Percentiles rank a stretch among this genome's conserved stretches.
Evolutionary conservation across 371 early-diverging fungal species (phyloP).

Genomic region (Choanephora cucurbitarum): DNA sequence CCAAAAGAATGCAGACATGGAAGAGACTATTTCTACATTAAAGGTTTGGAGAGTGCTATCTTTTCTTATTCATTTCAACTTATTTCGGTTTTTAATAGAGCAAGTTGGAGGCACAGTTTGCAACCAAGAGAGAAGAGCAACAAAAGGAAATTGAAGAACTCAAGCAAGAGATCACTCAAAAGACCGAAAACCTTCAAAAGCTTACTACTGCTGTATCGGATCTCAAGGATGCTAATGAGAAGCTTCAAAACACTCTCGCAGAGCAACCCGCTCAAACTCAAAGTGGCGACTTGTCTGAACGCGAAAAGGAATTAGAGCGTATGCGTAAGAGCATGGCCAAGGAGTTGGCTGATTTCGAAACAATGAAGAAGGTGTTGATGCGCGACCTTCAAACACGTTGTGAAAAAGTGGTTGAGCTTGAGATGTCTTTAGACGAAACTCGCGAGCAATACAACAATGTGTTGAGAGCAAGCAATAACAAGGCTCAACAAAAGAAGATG

Average conservation of each 20-base stretch:
- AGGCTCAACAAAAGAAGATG: conserved; percentile 92
- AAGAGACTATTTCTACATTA: conserved; percentile 75
- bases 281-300: conserved; percentile 49
- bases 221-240: conserved; percentile 21
- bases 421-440: conserved; percentile 91
- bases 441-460: conserved; percentile 89
- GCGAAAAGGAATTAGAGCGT: conserved; percentile 84
- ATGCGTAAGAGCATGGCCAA: conserved; percentile 91
- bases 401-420: conserved; percentile 93
- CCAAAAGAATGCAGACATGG: conserved; percentile 65
- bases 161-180: conserved; percentile 63
- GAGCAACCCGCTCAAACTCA: conserved; percentile 30
- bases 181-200: conserved; percentile 73
- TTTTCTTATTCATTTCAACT: neutral
- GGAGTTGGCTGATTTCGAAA: conserved; percentile 91
- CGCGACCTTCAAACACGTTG: conserved; percentile 93
- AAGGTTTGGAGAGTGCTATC: conserved; percentile 40
- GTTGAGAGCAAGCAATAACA: conserved; percentile 77
- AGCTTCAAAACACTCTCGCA: conserved; percentile 25
- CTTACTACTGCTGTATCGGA: conserved; percentile 55
- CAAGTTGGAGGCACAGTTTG: conserved; percentile 44
- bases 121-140: conserved; percentile 54
- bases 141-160: conserved; percentile 81
- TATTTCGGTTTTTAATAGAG: conserved; percentile 28
- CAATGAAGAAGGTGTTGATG: conserved; percentile 96